Conservation (phyloP, 768 basidiomycete species). For the Plicaturopsis crispa region DNA sequence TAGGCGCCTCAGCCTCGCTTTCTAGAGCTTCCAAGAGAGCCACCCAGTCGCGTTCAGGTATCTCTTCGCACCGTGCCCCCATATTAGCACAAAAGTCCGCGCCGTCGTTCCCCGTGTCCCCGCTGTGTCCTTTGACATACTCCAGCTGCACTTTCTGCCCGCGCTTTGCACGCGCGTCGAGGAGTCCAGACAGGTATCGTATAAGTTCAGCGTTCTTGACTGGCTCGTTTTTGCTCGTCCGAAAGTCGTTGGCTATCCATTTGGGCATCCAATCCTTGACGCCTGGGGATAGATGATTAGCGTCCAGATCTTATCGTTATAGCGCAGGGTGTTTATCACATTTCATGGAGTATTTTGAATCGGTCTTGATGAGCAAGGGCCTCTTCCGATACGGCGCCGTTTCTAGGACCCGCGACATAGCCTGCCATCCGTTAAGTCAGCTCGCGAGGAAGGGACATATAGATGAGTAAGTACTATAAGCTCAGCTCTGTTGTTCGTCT, state of each 20-base stretch:
- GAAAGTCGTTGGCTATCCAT: slow-evolving; percentile 57
- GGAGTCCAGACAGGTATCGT: slow-evolving; percentile 56
- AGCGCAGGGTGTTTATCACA: too few species aligned
- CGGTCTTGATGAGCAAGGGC: slow-evolving; percentile 71
- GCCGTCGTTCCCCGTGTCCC: slow-evolving; percentile 77
- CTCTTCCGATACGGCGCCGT: slow-evolving; percentile 47
- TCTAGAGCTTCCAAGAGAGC: neutral
- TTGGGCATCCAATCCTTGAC: slow-evolving; percentile 57
- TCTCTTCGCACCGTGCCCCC: slow-evolving; percentile 35
- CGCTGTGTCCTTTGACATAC: slow-evolving; percentile 76
- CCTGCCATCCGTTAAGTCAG: slow-evolving; percentile 35
- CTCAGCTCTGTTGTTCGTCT: slow-evolving; percentile 88
- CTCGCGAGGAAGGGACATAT: slow-evolving; percentile 1
- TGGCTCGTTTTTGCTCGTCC: slow-evolving; percentile 34
- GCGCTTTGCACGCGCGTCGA: slow-evolving; percentile 39
- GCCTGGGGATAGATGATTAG: slow-evolving; percentile 47
- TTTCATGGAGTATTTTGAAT: slow-evolving; percentile 77
- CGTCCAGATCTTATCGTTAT: too few species aligned
- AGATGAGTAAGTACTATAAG: slow-evolving; percentile 50
- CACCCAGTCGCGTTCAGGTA: slow-evolving; percentile 56
- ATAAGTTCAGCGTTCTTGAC: slow-evolving; percentile 75
- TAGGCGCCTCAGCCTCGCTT: neutral
- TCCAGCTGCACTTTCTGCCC: slow-evolving; percentile 56
- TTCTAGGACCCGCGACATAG: slow-evolving; percentile 78
- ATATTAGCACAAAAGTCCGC: slow-evolving; percentile 70